A percentile compares a stretch with the other conserved stretches of the same genome.
Evolutionary conservation across 2,329 filamentous ascomycete genomes (phyloP).

Genomic region (Daldinia sp.): DNA sequence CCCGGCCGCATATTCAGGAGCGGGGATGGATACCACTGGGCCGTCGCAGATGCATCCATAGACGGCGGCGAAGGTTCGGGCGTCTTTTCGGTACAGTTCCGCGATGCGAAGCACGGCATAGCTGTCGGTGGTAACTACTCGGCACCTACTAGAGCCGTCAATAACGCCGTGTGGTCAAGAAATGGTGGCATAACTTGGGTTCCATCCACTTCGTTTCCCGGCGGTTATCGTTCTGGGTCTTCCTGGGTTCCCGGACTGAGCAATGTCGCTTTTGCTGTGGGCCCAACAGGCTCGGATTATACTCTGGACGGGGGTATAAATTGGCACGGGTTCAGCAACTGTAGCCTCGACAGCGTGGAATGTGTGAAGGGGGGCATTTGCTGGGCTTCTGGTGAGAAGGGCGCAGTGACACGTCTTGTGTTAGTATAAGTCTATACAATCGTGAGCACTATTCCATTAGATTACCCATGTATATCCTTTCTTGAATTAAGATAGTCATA

Average conservation of each 20-base stretch:
- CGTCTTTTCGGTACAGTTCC: slow-evolving; percentile 48
- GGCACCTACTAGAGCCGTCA: slow-evolving; percentile 30
- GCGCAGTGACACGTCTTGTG: slow-evolving; percentile 40
- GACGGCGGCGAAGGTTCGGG: slow-evolving; percentile 42
- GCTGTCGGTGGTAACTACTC: slow-evolving; percentile 47
- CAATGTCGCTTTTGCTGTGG: slow-evolving; percentile 44
- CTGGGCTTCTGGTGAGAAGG: slow-evolving; percentile 46
- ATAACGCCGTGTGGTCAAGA: slow-evolving; percentile 44
- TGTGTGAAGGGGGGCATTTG: slow-evolving; percentile 42
- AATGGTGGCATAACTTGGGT: slow-evolving; percentile 46
- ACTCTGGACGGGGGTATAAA: slow-evolving; percentile 44
- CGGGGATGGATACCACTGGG: slow-evolving; percentile 41
- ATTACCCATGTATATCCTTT: background rate
- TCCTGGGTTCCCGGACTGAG: slow-evolving; percentile 43
- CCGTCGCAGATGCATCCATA: slow-evolving; percentile 40
- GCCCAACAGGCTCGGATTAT: slow-evolving; percentile 46
- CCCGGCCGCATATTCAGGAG: slow-evolving; percentile 45
- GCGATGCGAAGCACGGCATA: slow-evolving; percentile 41
- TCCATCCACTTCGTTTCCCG: slow-evolving; percentile 39
- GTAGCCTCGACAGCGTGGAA: slow-evolving; percentile 47
- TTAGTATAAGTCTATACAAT: background rate
- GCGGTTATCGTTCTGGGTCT: slow-evolving; percentile 46
- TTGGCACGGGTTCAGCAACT: slow-evolving; percentile 44
- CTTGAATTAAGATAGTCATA: too few relatives aligned
- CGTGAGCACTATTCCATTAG: background rate